Percentiles rank a stretch among this genome's conserved stretches.
Evolutionary conservation across 192 early-diverging fungal species (phyloP).

Genomic region (Gonapodya prolifera): DNA sequence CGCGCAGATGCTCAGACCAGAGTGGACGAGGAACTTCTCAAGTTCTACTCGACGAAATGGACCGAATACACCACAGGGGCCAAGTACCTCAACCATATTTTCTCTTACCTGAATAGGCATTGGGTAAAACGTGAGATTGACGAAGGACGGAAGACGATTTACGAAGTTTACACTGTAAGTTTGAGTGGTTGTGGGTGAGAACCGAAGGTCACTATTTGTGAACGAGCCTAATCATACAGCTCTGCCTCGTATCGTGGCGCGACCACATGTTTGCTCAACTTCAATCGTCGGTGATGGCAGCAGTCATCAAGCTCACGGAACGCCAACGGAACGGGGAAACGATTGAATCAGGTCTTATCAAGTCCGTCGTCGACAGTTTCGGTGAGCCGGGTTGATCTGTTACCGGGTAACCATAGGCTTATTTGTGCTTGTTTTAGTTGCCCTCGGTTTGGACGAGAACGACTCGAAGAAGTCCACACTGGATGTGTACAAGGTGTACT

Average conservation of each 20-base stretch:
- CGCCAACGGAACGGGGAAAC: slow-evolving; percentile 79
- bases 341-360: slow-evolving; percentile 71
- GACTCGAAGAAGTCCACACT: slow-evolving; percentile 66
- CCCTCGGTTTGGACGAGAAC: slow-evolving; percentile 68
- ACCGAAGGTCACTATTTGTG: neutral
- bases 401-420: neutral
- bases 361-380: slow-evolving; percentile 82
- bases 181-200: neutral
- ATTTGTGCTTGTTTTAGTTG: slow-evolving; percentile 36
- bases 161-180: slow-evolving; percentile 86
- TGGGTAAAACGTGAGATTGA: slow-evolving; percentile 96
- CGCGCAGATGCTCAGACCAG: slow-evolving; percentile 40
- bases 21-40: slow-evolving; percentile 69
- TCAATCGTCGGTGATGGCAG: slow-evolving; percentile 54
- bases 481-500: slow-evolving; percentile 78
- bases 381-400: slow-evolving; percentile 31
- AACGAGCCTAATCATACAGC: slow-evolving; percentile 22
- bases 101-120: slow-evolving; percentile 88
- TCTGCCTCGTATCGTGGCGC: slow-evolving; percentile 75
- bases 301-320: slow-evolving; percentile 69
- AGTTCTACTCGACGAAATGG: slow-evolving; percentile 86
- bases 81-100: slow-evolving; percentile 76
- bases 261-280: slow-evolving; percentile 60
- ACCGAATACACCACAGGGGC: slow-evolving; percentile 74
- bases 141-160: slow-evolving; percentile 76